Percentiles rank a stretch among this genome's conserved stretches.
Conservation (phyloP, 2,329 filamentous ascomycete genomes). For the Aureobasidium namibiae region DNA sequence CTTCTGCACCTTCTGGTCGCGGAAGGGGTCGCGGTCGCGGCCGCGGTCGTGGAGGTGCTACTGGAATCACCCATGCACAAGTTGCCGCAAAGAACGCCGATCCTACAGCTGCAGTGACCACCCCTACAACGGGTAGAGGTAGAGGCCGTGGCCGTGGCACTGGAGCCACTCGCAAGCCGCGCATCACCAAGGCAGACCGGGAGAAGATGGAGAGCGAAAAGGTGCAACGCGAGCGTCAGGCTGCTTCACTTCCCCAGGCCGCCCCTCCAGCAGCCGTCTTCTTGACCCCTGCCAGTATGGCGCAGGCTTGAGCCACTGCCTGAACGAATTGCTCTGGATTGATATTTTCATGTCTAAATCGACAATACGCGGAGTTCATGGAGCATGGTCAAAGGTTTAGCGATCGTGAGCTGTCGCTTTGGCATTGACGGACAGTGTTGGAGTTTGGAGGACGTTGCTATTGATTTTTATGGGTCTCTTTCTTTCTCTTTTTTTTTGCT, state of each 20-base stretch:
- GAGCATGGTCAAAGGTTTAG: background rate
- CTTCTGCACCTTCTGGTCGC: slow-evolving; percentile 20
- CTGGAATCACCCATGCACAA: slow-evolving; percentile 24
- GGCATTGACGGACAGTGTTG: background rate
- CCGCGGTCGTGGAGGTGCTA: slow-evolving; percentile 43
- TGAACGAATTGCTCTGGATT: background rate
- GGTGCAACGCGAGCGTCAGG: slow-evolving; percentile 57
- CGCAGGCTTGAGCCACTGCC: background rate
- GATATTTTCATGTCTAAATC: background rate
- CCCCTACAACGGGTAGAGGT: slow-evolving; percentile 31
- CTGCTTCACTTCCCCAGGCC: slow-evolving; percentile 15
- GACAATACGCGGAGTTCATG: background rate
- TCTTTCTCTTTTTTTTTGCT: background rate
- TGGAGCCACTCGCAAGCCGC: slow-evolving; percentile 66
- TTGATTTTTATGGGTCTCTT: background rate
- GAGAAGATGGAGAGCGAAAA: slow-evolving; percentile 76
- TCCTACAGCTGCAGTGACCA: slow-evolving; percentile 14
- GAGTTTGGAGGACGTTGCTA: background rate
- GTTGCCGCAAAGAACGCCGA: slow-evolving; percentile 20
- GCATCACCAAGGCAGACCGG: slow-evolving; percentile 78
- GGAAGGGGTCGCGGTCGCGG: slow-evolving; percentile 52
- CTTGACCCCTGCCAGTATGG: slow-evolving; percentile 2
- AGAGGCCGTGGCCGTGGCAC: slow-evolving; percentile 64
- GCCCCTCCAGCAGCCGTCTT: slow-evolving; percentile 1
- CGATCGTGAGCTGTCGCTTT: background rate